Evolutionary conservation across 345 rosid genomes (phyloP).

Genomic region (Brassica rapa): DNA sequence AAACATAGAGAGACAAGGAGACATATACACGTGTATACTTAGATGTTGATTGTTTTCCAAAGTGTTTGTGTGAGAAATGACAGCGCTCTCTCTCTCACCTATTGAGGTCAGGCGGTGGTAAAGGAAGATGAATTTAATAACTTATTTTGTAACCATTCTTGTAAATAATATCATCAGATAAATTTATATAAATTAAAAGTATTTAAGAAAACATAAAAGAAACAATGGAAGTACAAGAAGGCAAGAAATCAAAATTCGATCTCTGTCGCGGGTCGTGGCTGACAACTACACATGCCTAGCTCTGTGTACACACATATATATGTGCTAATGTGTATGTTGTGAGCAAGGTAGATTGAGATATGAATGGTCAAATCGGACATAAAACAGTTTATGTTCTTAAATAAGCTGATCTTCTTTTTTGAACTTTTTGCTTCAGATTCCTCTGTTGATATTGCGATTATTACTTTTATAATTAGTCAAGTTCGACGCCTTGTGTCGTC

Average conservation of each 20-base stretch:
- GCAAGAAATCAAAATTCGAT: background rate
- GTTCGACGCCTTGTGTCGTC: conserved; percentile 31
- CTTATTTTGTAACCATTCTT: background rate
- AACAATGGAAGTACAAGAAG: background rate
- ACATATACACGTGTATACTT: conserved; percentile 17
- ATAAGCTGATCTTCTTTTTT: conserved; percentile 24
- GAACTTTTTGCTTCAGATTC: conserved; percentile 2
- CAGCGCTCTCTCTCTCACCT: conserved; percentile 25
- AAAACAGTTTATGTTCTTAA: conserved; percentile 17
- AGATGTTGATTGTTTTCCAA: conserved; percentile 35
- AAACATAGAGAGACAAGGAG: conserved; percentile 4
- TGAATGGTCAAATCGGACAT: conserved; percentile 40
- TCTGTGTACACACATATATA: conserved; percentile 7
- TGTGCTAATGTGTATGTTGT: background rate
- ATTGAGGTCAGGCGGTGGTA: conserved; percentile 21
- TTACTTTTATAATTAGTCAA: conserved; percentile 24
- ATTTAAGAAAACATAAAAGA: background rate
- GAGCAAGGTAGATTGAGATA: conserved; percentile 27
- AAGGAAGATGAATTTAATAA: background rate
- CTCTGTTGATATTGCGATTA: conserved; percentile 12
- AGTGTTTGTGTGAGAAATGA: conserved; percentile 40
- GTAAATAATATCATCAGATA: background rate
- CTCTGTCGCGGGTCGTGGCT: conserved; percentile 27
- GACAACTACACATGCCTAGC: conserved; percentile 39
- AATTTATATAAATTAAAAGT: background rate